Evolutionary conservation across 495 filamentous ascomycete species (phyloP).

Genomic region (Thozetella sp.): DNA sequence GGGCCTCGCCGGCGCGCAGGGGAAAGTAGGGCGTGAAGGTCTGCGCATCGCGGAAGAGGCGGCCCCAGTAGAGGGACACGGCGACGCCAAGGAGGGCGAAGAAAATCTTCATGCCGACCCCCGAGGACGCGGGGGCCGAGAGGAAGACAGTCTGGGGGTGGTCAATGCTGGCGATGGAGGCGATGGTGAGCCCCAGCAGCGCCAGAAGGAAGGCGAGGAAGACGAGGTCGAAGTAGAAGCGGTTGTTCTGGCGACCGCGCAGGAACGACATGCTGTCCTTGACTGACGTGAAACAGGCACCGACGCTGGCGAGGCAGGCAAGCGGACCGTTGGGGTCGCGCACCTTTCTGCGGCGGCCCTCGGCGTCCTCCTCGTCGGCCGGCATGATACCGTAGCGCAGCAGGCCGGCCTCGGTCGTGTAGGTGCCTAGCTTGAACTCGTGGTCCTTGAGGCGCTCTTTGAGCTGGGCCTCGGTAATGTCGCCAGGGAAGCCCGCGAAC

Average conservation of each 20-base stretch:
- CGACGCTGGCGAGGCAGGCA: conserved; percentile 6
- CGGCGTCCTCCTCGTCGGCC: background rate
- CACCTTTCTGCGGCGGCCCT: conserved; percentile 3
- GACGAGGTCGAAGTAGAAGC: conserved; percentile 11
- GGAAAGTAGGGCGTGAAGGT: conserved; percentile 17
- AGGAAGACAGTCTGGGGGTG: conserved; percentile 12
- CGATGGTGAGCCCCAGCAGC: conserved; percentile 16
- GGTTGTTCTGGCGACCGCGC: conserved; percentile 15
- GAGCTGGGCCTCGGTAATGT: conserved; percentile 16
- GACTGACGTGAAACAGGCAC: background rate
- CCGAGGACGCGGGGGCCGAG: conserved; percentile 2
- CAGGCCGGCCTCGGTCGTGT: conserved; percentile 12
- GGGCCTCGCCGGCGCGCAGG: conserved; percentile 8
- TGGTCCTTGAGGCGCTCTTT: conserved; percentile 13
- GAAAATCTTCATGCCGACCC: conserved; percentile 14
- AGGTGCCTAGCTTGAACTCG: conserved; percentile 19
- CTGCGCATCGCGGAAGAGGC: conserved; percentile 19
- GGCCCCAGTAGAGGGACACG: conserved; percentile 18
- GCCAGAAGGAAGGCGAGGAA: conserved; percentile 11
- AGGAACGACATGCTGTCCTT: conserved; percentile 9
- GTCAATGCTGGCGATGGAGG: conserved; percentile 13
- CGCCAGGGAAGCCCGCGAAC: conserved; percentile 17
- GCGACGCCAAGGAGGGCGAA: conserved; percentile 17
- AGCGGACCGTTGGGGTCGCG: background rate
- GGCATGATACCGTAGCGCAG: conserved; percentile 26